Percentiles rank a stretch among this genome's conserved stretches.
Conservation (phyloP, 225 moss, liverwort and hornwort genomes). For the Climacium dendroides region DNA sequence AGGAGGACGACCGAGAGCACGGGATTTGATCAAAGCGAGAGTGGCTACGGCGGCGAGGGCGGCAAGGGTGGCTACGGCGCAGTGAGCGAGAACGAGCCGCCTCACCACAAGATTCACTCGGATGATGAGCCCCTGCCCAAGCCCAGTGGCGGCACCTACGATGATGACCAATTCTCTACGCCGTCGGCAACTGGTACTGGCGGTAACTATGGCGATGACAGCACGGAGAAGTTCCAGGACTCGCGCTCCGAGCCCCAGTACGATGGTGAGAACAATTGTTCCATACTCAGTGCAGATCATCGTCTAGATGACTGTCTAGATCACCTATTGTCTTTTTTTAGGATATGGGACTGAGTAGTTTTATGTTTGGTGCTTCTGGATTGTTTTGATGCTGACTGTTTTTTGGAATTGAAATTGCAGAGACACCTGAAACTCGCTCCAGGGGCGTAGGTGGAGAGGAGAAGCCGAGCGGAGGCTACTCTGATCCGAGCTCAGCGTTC, state of each 20-base stretch:
- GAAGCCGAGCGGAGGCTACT: not conserved
- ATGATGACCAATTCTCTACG: not conserved
- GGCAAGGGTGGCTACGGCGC: not conserved
- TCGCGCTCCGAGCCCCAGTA: not conserved
- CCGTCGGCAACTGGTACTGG: not conserved
- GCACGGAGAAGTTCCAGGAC: not conserved
- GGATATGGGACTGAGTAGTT: too few relatives aligned
- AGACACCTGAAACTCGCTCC: not conserved
- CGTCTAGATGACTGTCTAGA: too few relatives aligned
- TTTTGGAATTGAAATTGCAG: not conserved
- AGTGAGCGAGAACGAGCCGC: conserved; percentile 16
- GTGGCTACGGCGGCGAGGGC: not conserved
- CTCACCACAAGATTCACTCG: conserved; percentile 13
- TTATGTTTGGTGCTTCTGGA: not conserved
- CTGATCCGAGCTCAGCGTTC: conserved; percentile 5
- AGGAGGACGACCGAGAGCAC: conserved; percentile 1
- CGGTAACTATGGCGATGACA: not conserved
- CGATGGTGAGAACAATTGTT: not conserved
- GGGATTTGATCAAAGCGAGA: not conserved
- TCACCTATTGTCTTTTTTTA: not conserved
- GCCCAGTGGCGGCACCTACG: not conserved
- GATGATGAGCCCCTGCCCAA: conserved; percentile 20
- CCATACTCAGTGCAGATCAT: too few relatives aligned
- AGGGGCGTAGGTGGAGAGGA: not conserved
- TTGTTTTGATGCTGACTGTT: not conserved